Evolutionary conservation across 495 filamentous ascomycete species (phyloP).

Genomic region (Friedmanniomyces endolithicus): DNA sequence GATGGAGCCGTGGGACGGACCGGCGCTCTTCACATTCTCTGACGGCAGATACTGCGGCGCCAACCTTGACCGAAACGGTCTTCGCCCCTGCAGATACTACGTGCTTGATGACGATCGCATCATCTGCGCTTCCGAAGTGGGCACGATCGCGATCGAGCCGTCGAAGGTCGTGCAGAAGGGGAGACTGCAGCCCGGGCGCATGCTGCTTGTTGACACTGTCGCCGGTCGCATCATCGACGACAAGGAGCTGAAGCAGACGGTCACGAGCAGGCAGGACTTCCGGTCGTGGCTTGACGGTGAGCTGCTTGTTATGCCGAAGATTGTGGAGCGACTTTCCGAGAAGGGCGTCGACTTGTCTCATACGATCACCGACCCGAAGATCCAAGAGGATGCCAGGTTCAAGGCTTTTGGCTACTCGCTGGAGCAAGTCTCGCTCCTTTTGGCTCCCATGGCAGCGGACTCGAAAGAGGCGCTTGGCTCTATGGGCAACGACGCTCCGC

Average conservation of each 20-base stretch:
- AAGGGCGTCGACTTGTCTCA: conserved; percentile 50
- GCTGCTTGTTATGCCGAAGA: conserved; percentile 67
- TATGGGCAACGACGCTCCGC: conserved; percentile 96
- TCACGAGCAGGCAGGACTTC: conserved; percentile 78
- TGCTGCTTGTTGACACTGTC: conserved; percentile 93
- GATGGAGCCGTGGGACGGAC: conserved; percentile 99
- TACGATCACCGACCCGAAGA: conserved; percentile 53
- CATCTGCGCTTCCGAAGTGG: conserved; percentile 95
- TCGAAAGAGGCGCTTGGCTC: conserved; percentile 99
- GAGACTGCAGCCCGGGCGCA: conserved; percentile 87
- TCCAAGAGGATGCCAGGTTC: conserved; percentile 78
- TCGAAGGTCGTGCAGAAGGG: conserved; percentile 91
- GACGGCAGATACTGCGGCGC: conserved; percentile 97
- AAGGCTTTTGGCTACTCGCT: conserved; percentile 92
- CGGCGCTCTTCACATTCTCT: conserved; percentile 94
- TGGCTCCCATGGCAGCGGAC: conserved; percentile 95
- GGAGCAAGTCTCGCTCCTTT: conserved; percentile 86
- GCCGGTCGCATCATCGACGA: conserved; percentile 96
- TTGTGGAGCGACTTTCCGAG: conserved; percentile 47
- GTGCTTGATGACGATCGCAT: conserved; percentile 97
- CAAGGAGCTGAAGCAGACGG: conserved; percentile 79
- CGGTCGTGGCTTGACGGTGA: conserved; percentile 77
- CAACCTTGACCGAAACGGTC: conserved; percentile 94
- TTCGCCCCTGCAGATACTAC: conserved; percentile 96
- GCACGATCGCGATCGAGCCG: conserved; percentile 83